Evolutionary conservation across 768 basidiomycete species (phyloP).

Genomic region (Trametes punicea): DNA sequence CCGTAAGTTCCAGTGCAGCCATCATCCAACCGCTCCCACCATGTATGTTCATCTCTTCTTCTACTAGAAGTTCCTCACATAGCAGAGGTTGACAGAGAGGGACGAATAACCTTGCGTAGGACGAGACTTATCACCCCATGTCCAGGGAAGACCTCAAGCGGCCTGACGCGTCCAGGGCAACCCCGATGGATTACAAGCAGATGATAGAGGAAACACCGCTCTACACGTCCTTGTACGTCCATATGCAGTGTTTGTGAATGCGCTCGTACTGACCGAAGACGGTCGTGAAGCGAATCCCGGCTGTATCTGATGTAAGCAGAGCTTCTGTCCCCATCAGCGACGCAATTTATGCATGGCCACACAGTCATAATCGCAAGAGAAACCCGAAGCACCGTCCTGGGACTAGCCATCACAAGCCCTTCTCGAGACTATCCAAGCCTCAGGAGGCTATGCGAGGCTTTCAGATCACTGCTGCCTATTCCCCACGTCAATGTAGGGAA

Average conservation of each 20-base stretch:
- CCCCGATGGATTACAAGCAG: constrained; percentile 26
- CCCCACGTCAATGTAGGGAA: constrained; percentile 5
- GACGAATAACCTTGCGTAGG: constrained; percentile 23
- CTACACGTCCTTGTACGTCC: constrained; percentile 39
- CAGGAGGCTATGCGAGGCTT: constrained; percentile 43
- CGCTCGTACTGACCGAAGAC: too few species aligned
- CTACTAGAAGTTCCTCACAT: neutral
- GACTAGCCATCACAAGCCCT: constrained; percentile 29
- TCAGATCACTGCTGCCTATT: neutral
- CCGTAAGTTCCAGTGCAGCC: constrained; percentile 41
- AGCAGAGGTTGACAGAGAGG: constrained; percentile 15
- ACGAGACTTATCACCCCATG: constrained; percentile 26
- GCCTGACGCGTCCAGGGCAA: constrained; percentile 17
- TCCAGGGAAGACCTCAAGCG: constrained; percentile 22
- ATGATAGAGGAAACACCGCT: constrained; percentile 27
- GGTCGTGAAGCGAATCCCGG: constrained; percentile 21
- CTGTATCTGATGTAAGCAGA: constrained; percentile 23
- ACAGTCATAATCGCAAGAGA: constrained; percentile 25
- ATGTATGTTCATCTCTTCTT: constrained; percentile 15
- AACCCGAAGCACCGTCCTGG: constrained; percentile 27
- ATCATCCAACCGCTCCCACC: constrained; percentile 36
- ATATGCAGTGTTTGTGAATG: neutral
- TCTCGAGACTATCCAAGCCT: constrained; percentile 43
- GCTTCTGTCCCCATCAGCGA: neutral
- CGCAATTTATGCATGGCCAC: too few species aligned